Conservation (phyloP, 2,329 filamentous ascomycete species). For the Beauveria sp. region DNA sequence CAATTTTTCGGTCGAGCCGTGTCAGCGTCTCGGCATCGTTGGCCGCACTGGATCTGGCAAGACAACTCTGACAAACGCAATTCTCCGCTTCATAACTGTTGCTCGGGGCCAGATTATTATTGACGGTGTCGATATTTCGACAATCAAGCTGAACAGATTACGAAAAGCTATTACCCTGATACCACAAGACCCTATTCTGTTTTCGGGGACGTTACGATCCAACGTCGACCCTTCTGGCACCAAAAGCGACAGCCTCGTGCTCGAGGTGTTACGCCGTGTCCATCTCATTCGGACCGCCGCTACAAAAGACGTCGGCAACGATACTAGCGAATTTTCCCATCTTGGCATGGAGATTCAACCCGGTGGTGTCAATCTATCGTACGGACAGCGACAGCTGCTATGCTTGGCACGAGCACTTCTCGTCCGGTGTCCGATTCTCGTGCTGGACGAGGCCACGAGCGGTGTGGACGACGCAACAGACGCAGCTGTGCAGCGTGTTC, state of each 20-base stretch:
- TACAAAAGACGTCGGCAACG: neutral
- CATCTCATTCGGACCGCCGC: neutral
- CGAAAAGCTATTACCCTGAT: neutral
- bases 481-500: conserved; percentile 2
- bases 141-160: neutral
- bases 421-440: neutral
- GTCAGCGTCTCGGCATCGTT: conserved; percentile 9
- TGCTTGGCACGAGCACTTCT: conserved; percentile 11
- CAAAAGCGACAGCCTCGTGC: neutral
- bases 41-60: conserved; percentile 12
- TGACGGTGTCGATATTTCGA: neutral
- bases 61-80: conserved; percentile 7
- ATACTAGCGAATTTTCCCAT: neutral
- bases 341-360: neutral
- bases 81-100: conserved; percentile 3
- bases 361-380: neutral
- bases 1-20: neutral
- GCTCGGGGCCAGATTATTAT: conserved; percentile 2
- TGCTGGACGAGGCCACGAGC: conserved; percentile 13
- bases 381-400: conserved; percentile 11
- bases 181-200: conserved; percentile 12
- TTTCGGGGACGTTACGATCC: conserved; percentile 3
- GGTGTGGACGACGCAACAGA: conserved; percentile 9
- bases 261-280: neutral
- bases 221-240: conserved; percentile 1